Evolutionary conservation across 148 eudicot genomes (phyloP).

Genomic region (Diospyros kaki): DNA sequence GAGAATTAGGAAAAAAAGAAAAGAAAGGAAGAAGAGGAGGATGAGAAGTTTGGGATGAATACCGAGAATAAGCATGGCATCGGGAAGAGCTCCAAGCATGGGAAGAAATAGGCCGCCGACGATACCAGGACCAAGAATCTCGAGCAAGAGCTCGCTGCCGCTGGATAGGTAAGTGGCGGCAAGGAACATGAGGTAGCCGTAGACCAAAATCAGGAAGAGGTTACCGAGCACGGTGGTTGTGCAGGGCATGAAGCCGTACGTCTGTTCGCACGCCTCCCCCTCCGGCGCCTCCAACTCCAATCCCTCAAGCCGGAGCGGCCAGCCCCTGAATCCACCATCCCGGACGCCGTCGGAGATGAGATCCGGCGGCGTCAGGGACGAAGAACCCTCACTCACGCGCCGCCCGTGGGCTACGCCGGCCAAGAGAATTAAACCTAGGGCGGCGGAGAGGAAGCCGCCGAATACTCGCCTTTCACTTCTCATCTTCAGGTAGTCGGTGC

Average conservation of each 20-base stretch:
- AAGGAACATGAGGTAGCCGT: slow-evolving; percentile 67
- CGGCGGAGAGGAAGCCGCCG: no score
- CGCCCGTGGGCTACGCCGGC: not conserved
- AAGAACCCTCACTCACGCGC: no score
- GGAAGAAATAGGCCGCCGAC: slow-evolving; percentile 84
- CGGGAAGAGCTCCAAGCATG: slow-evolving; percentile 40
- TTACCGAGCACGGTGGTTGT: slow-evolving; percentile 60
- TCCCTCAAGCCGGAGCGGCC: slow-evolving; percentile 11
- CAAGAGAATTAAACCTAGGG: no score
- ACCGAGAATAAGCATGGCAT: no score
- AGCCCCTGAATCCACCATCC: not conserved
- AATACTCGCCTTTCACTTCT: no score
- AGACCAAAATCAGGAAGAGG: slow-evolving; percentile 54
- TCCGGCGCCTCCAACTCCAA: not conserved
- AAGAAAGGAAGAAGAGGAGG: no score
- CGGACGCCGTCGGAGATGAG: slow-evolving; percentile 29
- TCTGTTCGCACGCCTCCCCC: slow-evolving; percentile 47
- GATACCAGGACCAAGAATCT: slow-evolving; percentile 84
- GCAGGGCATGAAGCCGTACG: slow-evolving; percentile 87
- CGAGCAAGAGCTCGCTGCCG: slow-evolving; percentile 79
- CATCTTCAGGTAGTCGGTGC: no score
- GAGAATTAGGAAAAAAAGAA: no score
- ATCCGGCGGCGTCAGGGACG: not conserved
- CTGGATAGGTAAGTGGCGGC: slow-evolving; percentile 68
- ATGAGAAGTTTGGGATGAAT: no score